phyloP scores from a whole-genome alignment of 116 monocot genomes.

The Zostera marina region DNA sequence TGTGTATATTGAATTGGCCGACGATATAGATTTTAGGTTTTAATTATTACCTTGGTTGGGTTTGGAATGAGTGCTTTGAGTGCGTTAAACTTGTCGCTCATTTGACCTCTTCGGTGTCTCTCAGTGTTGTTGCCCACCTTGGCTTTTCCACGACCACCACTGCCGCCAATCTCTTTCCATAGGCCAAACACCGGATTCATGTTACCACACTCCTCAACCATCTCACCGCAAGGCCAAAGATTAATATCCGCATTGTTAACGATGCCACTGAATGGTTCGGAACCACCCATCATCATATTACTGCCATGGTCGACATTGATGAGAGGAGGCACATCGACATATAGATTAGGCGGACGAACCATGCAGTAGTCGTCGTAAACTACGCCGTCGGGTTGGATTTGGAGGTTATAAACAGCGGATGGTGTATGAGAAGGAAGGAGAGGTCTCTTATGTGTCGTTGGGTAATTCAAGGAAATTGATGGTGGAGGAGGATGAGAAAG shows the following conservation, averaged over 20 bases:
- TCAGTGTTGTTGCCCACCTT: conserved; percentile 9
- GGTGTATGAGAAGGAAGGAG: too few relatives aligned
- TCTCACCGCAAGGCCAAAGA: not conserved
- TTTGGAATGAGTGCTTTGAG: conserved; percentile 16
- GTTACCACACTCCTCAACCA: not conserved
- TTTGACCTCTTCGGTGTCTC: conserved; percentile 16
- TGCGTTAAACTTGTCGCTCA: conserved; percentile 13
- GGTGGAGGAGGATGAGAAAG: not conserved
- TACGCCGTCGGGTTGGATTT: not conserved
- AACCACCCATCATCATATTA: not conserved
- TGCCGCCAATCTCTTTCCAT: conserved; percentile 1
- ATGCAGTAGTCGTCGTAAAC: conserved; percentile 1
- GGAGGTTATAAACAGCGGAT: not conserved
- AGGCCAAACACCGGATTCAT: conserved; percentile 8
- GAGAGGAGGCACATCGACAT: not conserved
- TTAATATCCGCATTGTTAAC: not conserved
- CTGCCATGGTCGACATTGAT: not conserved
- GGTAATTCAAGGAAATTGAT: conserved; percentile 3
- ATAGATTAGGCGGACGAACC: not conserved
- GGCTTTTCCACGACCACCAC: conserved; percentile 6
- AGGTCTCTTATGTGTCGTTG: not conserved
- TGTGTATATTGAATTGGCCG: not conserved
- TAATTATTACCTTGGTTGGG: conserved; percentile 24
- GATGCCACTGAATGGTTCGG: not conserved
- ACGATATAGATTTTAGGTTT: not conserved